These are phyloP conservation scores for Hibiscus syriacus DNA, from an alignment of 345 rosid genomes.

Conservation along the genomic window DNA sequence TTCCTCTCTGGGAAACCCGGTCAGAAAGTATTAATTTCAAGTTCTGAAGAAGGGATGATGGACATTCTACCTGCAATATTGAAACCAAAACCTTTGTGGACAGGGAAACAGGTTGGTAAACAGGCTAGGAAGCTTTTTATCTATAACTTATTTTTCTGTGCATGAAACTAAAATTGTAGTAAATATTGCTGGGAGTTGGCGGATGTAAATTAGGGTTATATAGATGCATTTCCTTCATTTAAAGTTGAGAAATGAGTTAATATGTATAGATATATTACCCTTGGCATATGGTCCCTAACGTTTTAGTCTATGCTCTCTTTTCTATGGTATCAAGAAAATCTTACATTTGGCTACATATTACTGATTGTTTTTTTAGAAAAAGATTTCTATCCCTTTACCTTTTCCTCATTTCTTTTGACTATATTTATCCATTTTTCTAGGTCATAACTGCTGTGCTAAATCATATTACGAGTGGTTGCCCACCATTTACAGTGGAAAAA, in stretches of 20 bases:
- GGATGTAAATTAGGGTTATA: not conserved
- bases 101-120: conserved; percentile 84
- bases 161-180: not conserved
- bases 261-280: not conserved
- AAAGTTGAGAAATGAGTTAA: not conserved
- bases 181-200: not conserved
- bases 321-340: not conserved
- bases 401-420: not conserved
- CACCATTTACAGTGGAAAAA: conserved; percentile 78
- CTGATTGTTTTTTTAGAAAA: not conserved
- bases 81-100: conserved; percentile 92
- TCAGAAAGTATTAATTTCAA: conserved; percentile 47
- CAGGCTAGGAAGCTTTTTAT: not conserved
- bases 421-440: not conserved
- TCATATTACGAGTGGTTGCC: conserved; percentile 46
- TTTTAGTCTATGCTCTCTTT: conserved; percentile 29
- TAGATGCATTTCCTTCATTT: not conserved
- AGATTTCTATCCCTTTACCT: no score
- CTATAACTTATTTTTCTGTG: not conserved
- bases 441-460: conserved; percentile 11
- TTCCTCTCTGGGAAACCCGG: conserved; percentile 48
- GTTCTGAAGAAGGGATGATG: conserved; percentile 42
- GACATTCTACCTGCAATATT: conserved; percentile 53
- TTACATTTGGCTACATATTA: not conserved
- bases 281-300: not conserved